Evolutionary conservation across 2,329 filamentous ascomycete species (phyloP), one percentile per base, ranked within the genome.

Genomic region (Endoconidiophora laricicola): DNA sequence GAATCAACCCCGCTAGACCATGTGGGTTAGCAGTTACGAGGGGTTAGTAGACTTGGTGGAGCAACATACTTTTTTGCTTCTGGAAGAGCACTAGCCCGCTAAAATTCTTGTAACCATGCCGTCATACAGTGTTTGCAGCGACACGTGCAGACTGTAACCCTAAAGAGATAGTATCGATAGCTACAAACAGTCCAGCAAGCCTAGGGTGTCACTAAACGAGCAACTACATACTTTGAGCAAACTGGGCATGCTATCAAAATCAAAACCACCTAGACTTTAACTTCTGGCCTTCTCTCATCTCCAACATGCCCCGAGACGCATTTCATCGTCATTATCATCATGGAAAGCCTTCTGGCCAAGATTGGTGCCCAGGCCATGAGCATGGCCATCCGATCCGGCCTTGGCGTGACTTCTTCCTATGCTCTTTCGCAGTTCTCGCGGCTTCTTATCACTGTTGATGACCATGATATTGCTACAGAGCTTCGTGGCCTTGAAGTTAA

Each of bases 361-460:
- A 61, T 78, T 52, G 73, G 73, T 54, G 63, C 69, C 45, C 86
- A 93, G 67, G 85, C 86, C 46, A 81, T 93, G 74, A 94, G 86
- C 67, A 93, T 91, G 74, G 87, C 87, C 61, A 88, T 95, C 59
- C 73, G 84, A 46, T 88, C 86, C 16, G 87, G 87, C 46, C 81
- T 96, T 56, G 79, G 83, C 45, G 74, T 94, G 56, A 94, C 88
- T 2, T 86, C 86, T 48, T 78, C 74, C 38, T 94, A 87, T 66
- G 85, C 87, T n/a, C 72, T 94, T 55, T 77, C 77, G 52, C 86
- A 94, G 64, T 87, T 83, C 52, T 78, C 81, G 1, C 77, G 83
- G 40, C 68, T 95, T 10, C 69, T 94, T 52, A 85, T 83, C 69
- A 81, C 78, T 39, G 79, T 91, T 12, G 79, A 86, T 57, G 77